Conservation (phyloP, 148 eudicot genomes). For the Rhododendron vialii region DNA sequence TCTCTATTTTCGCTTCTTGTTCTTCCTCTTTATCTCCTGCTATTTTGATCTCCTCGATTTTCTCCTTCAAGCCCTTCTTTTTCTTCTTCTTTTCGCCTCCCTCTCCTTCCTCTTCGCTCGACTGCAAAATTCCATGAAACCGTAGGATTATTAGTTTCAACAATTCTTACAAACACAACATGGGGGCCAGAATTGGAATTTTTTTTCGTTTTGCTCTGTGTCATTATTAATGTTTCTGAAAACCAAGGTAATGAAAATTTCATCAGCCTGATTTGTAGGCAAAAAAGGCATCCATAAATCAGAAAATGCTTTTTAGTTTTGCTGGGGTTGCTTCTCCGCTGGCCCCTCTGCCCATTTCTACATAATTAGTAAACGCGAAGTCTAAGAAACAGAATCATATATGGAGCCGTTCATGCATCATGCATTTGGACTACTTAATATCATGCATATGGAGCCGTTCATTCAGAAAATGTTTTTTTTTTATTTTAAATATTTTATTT, state of each 20-base stretch:
- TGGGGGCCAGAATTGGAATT: not conserved
- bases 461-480: too few species aligned
- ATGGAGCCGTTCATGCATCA: too few species aligned
- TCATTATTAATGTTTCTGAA: not conserved
- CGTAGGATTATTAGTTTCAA: not conserved
- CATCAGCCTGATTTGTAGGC: too few species aligned
- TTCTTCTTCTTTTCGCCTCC: slow-evolving; percentile 24
- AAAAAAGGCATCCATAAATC: too few species aligned
- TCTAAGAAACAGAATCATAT: too few species aligned
- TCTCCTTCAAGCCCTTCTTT: slow-evolving; percentile 35
- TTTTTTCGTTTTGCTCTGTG: not conserved
- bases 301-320: too few species aligned
- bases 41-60: not conserved
- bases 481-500: too few species aligned
- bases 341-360: not conserved
- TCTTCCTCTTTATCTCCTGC: not conserved
- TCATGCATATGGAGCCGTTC: too few species aligned
- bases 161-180: not conserved
- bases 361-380: too few species aligned
- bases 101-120: slow-evolving; percentile 43
- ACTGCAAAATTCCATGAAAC: slow-evolving; percentile 25
- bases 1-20: not conserved
- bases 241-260: too few species aligned
- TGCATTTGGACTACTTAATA: too few species aligned
- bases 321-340: not conserved